Evolutionary conservation across 495 filamentous ascomycete genomes (phyloP).

Genomic region (Podospora appendiculata): DNA sequence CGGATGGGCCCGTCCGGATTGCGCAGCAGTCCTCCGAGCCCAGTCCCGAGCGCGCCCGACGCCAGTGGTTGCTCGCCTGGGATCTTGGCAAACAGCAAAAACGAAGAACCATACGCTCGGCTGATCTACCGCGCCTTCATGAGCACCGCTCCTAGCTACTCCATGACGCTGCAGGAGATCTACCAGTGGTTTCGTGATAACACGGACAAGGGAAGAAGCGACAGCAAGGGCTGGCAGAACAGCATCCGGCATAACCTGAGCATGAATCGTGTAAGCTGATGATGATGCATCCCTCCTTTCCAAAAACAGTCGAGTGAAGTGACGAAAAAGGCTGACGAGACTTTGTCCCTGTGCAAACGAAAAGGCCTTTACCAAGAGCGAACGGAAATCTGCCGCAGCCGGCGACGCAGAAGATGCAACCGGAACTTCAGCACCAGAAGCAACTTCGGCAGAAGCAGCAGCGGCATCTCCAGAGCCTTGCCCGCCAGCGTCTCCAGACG

Average conservation of each 20-base stretch:
- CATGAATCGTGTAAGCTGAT: constrained; percentile 78
- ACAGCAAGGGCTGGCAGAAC: constrained; percentile 85
- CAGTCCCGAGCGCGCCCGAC: constrained; percentile 3
- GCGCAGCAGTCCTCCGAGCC: background rate
- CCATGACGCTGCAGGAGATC: constrained; percentile 75
- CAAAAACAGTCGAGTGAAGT: background rate
- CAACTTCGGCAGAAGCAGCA: constrained; percentile 1
- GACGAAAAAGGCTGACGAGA: too few relatives aligned
- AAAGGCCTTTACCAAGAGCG: constrained; percentile 39
- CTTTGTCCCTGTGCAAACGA: too few relatives aligned
- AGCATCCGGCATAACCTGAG: constrained; percentile 95
- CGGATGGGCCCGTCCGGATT: too few relatives aligned
- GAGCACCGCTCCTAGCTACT: constrained; percentile 47
- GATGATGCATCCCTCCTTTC: background rate
- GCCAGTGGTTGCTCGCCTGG: background rate
- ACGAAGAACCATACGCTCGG: constrained; percentile 68
- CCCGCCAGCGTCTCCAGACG: too few relatives aligned
- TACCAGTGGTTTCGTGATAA: constrained; percentile 85
- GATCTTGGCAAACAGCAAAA: constrained; percentile 14
- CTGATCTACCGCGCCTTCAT: constrained; percentile 73
- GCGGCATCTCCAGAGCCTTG: background rate
- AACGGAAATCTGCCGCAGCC: constrained; percentile 12
- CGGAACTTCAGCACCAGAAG: background rate
- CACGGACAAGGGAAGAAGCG: constrained; percentile 62
- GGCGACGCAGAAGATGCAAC: background rate